Evolutionary conservation across 768 basidiomycete genomes (phyloP).

Genomic region (Solioccasus polychromus): DNA sequence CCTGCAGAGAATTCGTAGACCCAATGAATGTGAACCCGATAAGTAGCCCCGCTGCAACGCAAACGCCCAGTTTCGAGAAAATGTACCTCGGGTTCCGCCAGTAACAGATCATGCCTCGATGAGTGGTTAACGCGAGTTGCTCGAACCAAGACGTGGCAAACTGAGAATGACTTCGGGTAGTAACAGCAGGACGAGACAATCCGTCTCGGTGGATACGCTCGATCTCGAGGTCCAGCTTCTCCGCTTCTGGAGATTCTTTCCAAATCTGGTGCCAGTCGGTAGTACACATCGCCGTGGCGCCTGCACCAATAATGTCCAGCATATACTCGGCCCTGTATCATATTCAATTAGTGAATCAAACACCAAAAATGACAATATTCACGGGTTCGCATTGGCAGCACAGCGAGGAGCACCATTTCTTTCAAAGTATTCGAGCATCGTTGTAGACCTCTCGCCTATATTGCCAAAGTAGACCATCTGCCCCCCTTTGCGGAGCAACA

Average conservation of each 20-base stretch:
- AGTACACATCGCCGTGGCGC: too few species aligned
- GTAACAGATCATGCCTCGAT: slow-evolving; percentile 31
- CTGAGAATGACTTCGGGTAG: slow-evolving; percentile 24
- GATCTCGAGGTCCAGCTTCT: slow-evolving; percentile 38
- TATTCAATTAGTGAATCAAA: slow-evolving; percentile 48
- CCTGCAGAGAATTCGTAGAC: slow-evolving; percentile 35
- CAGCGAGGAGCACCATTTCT: slow-evolving; percentile 64
- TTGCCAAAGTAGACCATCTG: slow-evolving; percentile 68
- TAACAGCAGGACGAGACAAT: slow-evolving; percentile 18
- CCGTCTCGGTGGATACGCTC: slow-evolving; percentile 42
- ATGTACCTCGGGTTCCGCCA: slow-evolving; percentile 44
- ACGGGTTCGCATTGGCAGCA: slow-evolving; percentile 65
- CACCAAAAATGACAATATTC: slow-evolving; percentile 30
- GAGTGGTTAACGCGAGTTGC: slow-evolving; percentile 32
- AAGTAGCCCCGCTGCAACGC: slow-evolving; percentile 32
- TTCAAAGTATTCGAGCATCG: slow-evolving; percentile 77
- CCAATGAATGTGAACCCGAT: slow-evolving; percentile 45
- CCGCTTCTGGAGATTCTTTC: too few species aligned
- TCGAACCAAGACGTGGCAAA: slow-evolving; percentile 40
- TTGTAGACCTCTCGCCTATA: slow-evolving; percentile 57
- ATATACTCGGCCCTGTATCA: slow-evolving; percentile 53
- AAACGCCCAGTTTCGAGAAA: slow-evolving; percentile 38
- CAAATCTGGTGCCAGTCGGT: too few species aligned
- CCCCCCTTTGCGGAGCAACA: slow-evolving; percentile 78
- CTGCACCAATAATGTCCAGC: slow-evolving; percentile 74